Conservation (phyloP, 345 rosid species). For the Eucalyptus sideroxylon region DNA sequence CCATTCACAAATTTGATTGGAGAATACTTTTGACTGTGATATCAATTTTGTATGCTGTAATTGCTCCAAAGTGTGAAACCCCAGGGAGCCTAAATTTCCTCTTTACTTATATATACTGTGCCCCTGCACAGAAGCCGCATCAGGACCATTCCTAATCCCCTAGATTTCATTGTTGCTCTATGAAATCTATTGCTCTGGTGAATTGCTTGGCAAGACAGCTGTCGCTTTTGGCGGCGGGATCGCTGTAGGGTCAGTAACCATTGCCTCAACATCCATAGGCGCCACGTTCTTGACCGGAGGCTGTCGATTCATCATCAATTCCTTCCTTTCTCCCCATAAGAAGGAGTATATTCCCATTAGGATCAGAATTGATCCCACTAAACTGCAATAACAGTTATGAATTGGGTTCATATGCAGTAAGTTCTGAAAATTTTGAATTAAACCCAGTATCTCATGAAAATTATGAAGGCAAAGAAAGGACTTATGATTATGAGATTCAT, state of each 20-base stretch:
- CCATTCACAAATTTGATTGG: neutral
- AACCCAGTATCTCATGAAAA: neutral
- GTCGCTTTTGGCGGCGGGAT: neutral
- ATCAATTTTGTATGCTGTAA: neutral
- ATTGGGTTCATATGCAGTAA: neutral
- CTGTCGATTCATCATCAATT: neutral
- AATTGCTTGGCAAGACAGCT: neutral
- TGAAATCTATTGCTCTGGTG: neutral
- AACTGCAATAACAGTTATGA: neutral
- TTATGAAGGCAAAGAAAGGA: neutral
- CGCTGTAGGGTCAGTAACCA: neutral
- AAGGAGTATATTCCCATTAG: slow-evolving; percentile 31
- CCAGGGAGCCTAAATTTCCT: neutral
- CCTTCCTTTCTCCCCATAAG: slow-evolving; percentile 22
- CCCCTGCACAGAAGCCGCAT: neutral
- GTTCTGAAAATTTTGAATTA: neutral
- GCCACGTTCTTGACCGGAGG: neutral
- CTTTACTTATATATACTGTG: neutral
- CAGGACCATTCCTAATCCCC: neutral
- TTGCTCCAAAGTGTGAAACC: neutral
- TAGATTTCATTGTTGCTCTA: neutral
- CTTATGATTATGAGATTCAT: neutral
- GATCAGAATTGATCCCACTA: slow-evolving; percentile 20
- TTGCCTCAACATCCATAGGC: neutral
- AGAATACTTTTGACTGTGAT: neutral